These are phyloP conservation scores for Hibiscus trionum DNA, from an alignment of 345 rosid genomes.

Conservation along the genomic window DNA sequence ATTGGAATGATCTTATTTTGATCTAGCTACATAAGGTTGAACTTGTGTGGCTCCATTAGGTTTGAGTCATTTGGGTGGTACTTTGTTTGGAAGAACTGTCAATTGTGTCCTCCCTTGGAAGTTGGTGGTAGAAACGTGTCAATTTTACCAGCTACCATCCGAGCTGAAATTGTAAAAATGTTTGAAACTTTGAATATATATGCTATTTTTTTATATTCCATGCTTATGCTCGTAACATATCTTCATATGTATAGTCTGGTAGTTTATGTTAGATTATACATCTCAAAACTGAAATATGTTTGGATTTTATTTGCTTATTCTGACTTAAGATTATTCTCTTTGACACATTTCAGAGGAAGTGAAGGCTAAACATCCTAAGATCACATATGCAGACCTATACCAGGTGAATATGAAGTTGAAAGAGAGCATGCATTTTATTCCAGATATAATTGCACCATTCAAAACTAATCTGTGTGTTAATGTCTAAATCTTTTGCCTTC, in stretches of 20 bases:
- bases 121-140: not conserved
- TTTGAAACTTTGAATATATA: not conserved
- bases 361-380: conserved; percentile 73
- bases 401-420: conserved; percentile 32
- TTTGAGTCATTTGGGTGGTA: not conserved
- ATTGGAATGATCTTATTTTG: not conserved
- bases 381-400: conserved; percentile 71
- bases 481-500: no score
- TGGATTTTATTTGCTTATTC: not conserved
- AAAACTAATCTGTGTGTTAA: no score
- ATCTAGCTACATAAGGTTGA: not conserved
- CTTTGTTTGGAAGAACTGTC: not conserved
- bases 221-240: not conserved
- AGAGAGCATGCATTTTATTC: no score
- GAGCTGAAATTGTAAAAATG: not conserved
- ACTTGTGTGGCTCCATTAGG: not conserved
- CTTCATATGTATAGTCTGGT: not conserved
- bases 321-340: conserved; percentile 8
- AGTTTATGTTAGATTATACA: conserved; percentile 1
- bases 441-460: not conserved
- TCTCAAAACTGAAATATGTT: not conserved
- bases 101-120: not conserved
- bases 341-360: conserved; percentile 53
- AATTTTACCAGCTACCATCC: not conserved
- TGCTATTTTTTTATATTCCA: not conserved